Evolutionary conservation across 306 rosid genomes (phyloP), one percentile per base, ranked within the genome.

Genomic region (Prunus mume): DNA sequence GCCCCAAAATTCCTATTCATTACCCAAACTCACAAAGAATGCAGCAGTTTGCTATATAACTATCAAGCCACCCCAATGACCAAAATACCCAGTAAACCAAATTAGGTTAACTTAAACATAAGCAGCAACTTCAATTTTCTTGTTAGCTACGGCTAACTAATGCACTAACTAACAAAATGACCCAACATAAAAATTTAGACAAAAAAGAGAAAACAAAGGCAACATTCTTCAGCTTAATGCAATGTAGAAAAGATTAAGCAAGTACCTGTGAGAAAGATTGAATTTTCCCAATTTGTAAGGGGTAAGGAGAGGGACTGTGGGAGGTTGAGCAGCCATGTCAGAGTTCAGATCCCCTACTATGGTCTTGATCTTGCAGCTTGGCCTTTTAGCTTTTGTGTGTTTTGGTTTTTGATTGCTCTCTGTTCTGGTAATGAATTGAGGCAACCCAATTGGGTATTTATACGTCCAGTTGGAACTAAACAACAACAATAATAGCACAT

Each of bases 191-290:
- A 57, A 4, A 22, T 10, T 5, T 1, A 38, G 4, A 1, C 2
- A 13, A 69, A 24, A 69, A 50, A 9, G 34, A 30, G 1, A 3
- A 34, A 34, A 6, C 41, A 34, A 34, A 34, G 1, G 41, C 8
- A 34, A 34, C 41, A 34, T 6, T 34, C 41, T 34, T 30, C 34
- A 30, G 34, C 34, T 30, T 4, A 30, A 6, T 34, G 41, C 18
- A 52, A 19, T 71, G 75, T 22, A 30, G 43, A 38, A 1, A 66
- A 24, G 30, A 49, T 56, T 49, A 9, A 71, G 50, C 7, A 51
- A 18, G 65, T 58, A 88, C 90, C 93, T 78, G 13, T 86, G 90
- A 71, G 87, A 84, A 25, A 86, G 84, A 80, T 84, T 73, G 45
- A 88, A 86, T 9, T 80, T 88, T 17, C 67, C 88, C 81, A 88